Evolutionary conservation across 2,329 filamentous ascomycete genomes (phyloP), one percentile per base, ranked within the genome.

Genomic region (Lachnellula suecica): DNA sequence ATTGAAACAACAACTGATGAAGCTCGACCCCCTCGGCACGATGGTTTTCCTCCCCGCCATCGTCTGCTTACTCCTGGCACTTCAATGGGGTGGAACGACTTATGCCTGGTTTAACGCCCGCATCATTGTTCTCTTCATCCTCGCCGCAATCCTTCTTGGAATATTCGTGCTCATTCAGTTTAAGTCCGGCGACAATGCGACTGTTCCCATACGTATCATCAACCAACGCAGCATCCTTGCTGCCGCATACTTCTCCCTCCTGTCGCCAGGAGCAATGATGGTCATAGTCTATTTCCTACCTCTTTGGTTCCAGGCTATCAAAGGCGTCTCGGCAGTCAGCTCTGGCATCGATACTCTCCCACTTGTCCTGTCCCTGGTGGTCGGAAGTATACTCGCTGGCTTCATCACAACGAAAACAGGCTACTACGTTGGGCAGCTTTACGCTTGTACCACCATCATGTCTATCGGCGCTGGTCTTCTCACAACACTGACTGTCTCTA

Each of bases 231-330:
- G 63, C 19, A 63, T 76, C 24, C 56, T 63, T 3, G 59, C 61
- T 4, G 68, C 66, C 3, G 57, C 64, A 24, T 60, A 60, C 27
- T 71, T 68, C 54, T 55, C 68, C 2, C 52, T 66, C 41, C 68
- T 67, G 43, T 59, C 72, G 25, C 44, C 58, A 2, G 59, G 57
- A 17, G 44, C 59, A 4, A 67, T 64, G 56, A 72, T 66, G 49
- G 31, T 82, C 50, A 82, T 85, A 50, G 72, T 71, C 53, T 73
- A 76, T 27, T 71, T 71, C 40, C 68, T 76, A 37, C 72, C 79
- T 31, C 70, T 76, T 47, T 77, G 71, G 68, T 77, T 78, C 59
- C 74, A 79, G 56, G 73, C 72, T 4, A 70, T 76, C 54, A 71
- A 72, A 47, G 69, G 68, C 4, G 67, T 72, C 11, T 68, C 69